Evolutionary conservation across 2,329 filamentous ascomycete genomes (phyloP), one percentile per base, ranked within the genome.

Genomic region (Botryotinia narcissicola): DNA sequence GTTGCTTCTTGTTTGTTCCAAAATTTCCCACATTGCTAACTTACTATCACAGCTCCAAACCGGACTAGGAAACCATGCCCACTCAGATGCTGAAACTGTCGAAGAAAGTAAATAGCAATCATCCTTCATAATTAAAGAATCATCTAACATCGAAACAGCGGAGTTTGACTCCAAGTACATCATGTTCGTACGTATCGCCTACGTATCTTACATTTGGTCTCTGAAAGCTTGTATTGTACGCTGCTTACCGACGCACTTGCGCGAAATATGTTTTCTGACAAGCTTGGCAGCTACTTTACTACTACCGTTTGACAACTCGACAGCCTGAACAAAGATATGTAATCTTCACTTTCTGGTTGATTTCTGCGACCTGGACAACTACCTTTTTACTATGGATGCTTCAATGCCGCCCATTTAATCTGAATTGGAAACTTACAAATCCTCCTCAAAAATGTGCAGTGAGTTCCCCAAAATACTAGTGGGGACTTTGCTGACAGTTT

Each of bases 181-280:
- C 8, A 60, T 79, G 18, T 51, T 76, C 37, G 75, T 74, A 18
- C 74, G 75, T n/a, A 20, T 73, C 12, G 73, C 75, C 44, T 76
- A 76, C 57, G n/a, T 76, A 20, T 74, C 74, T 5, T 80, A 77
- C 64, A 73, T 79, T 14, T 80, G 78, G 78, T 57, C 48, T 25
- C 48, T 78, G 68, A 79, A 80, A 72, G 71, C 42, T 22, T 80
- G 78, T 70, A 74, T 80, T 60, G 78, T 79, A 42, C 8, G 74
- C 57, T 60, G 40, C 3, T 1, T 22, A 20, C 3, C 2, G 4
- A 25, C 25, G 5, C 44, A 8, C 29, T 25, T 37, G 8, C 18
- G 32, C 8, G 1, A 18, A 14, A 8, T 64, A n/a, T 44, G 37
- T 14, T 4, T 22, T 37, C 62, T 66, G 8, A 72, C 62, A 12